Conservation (phyloP, 1,139 yeast species). For the Saccharomycopsis hybrid region DNA sequence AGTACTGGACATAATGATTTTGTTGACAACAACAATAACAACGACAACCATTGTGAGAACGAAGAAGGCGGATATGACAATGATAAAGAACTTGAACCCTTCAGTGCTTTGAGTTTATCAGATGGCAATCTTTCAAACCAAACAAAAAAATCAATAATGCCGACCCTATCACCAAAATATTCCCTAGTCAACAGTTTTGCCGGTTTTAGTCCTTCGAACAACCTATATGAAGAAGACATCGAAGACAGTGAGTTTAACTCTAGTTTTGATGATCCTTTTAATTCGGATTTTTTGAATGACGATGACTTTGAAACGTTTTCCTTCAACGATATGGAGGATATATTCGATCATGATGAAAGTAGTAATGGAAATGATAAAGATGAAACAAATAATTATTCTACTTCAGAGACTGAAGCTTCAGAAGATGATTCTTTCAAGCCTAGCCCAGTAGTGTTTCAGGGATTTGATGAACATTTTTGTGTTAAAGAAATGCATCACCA, state of each 20-base stretch:
- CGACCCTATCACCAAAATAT: too few species aligned
- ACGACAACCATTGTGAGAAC: too few species aligned
- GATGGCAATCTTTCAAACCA: too few species aligned
- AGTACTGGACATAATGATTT: too few species aligned
- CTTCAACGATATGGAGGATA: slow-evolving; percentile 20
- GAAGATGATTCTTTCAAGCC: slow-evolving; percentile 15
- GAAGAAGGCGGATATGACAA: too few species aligned
- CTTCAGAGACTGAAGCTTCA: slow-evolving; percentile 20
- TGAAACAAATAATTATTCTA: slow-evolving; percentile 5
- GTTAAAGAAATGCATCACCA: neutral
- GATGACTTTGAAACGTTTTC: slow-evolving; percentile 21
- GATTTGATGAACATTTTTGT: too few species aligned
- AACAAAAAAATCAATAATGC: too few species aligned
- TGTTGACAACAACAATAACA: too few species aligned
- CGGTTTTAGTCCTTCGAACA: slow-evolving; percentile 15
- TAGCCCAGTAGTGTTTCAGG: too few species aligned
- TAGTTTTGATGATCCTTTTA: slow-evolving; percentile 17
- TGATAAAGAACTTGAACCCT: too few species aligned
- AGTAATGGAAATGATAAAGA: neutral
- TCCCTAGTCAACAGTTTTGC: slow-evolving; percentile 1
- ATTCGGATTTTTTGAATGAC: slow-evolving; percentile 18
- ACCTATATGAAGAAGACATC: slow-evolving; percentile 10
- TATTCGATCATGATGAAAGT: slow-evolving; percentile 10
- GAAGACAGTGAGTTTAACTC: slow-evolving; percentile 6
- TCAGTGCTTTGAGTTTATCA: too few species aligned